A percentile compares a stretch with the other conserved stretches of the same genome.
phyloP scores from a whole-genome alignment of 495 filamentous ascomycete species.

The Penicillium ucsense region DNA sequence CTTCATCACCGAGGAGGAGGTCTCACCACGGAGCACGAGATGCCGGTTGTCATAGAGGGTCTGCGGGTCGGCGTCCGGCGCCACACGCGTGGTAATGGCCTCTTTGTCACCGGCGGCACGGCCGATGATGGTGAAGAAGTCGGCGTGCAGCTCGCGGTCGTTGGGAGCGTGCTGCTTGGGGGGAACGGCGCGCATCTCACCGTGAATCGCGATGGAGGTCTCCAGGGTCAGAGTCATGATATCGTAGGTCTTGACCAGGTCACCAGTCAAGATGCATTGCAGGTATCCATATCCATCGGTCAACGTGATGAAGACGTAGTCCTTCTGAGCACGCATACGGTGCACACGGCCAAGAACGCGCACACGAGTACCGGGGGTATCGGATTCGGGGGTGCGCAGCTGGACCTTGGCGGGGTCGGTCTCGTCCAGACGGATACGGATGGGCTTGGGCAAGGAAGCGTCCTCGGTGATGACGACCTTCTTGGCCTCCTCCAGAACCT shows the following conservation, averaged over 20 bases:
- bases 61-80: slow-evolving; percentile 66
- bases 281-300: slow-evolving; percentile 83
- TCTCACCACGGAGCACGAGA: slow-evolving; percentile 83
- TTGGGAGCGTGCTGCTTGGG: slow-evolving; percentile 71
- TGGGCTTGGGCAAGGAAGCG: slow-evolving; percentile 62
- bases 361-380: slow-evolving; percentile 63
- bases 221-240: slow-evolving; percentile 80
- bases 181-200: slow-evolving; percentile 81
- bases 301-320: slow-evolving; percentile 77
- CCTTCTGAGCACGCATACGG: slow-evolving; percentile 74
- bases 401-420: slow-evolving; percentile 49
- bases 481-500: slow-evolving; percentile 75
- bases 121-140: slow-evolving; percentile 83
- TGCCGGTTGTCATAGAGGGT: slow-evolving; percentile 86
- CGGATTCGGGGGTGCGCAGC: slow-evolving; percentile 44
- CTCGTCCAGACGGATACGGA: slow-evolving; percentile 63
- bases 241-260: slow-evolving; percentile 86
- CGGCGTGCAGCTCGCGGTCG: slow-evolving; percentile 85
- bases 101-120: slow-evolving; percentile 82
- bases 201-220: slow-evolving; percentile 77
- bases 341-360: slow-evolving; percentile 81
- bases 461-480: slow-evolving; percentile 80
- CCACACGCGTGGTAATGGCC: slow-evolving; percentile 86
- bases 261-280: slow-evolving; percentile 78
- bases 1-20: slow-evolving; percentile 79